phyloP scores from a whole-genome alignment of 2,329 filamentous ascomycete species.

The Cercospora brassicicola region DNA sequence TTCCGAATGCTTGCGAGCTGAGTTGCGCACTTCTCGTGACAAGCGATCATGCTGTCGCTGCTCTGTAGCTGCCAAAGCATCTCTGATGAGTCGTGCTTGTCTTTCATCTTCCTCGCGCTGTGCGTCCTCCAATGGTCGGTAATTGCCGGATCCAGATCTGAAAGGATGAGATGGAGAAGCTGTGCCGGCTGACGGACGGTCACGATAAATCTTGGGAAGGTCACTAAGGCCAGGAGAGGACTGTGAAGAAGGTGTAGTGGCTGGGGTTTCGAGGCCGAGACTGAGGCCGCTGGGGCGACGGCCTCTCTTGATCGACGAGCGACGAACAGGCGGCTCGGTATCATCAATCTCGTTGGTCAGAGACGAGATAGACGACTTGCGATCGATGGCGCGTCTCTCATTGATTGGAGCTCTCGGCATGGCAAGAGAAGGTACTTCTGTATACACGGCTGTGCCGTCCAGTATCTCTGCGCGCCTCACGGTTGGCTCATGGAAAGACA shows the following conservation, averaged over 20 bases:
- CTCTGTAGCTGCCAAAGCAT: slow-evolving; percentile 12
- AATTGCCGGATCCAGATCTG: slow-evolving; percentile 3
- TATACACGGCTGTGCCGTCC: slow-evolving; percentile 34
- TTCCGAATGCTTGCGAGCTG: slow-evolving; percentile 4
- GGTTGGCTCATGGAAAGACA: slow-evolving; percentile 13
- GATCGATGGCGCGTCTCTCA: slow-evolving; percentile 22
- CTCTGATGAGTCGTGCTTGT: slow-evolving; percentile 12
- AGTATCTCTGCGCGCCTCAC: slow-evolving; percentile 18
- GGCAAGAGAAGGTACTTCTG: slow-evolving; percentile 24
- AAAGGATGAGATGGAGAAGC: not conserved
- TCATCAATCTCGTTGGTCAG: slow-evolving; percentile 26
- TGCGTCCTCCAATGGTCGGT: slow-evolving; percentile 13
- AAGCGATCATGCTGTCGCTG: slow-evolving; percentile 5
- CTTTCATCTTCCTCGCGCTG: slow-evolving; percentile 14
- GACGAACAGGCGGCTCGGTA: slow-evolving; percentile 2
- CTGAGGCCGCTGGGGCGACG: slow-evolving; percentile 18
- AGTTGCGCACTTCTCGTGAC: slow-evolving; percentile 4
- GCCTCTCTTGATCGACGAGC: slow-evolving; percentile 1
- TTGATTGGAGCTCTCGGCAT: slow-evolving; percentile 25
- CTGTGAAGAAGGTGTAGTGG: slow-evolving; percentile 9
- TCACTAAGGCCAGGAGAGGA: slow-evolving; percentile 29
- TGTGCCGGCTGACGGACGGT: slow-evolving; percentile 22
- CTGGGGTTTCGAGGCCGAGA: slow-evolving; percentile 7
- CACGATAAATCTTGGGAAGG: slow-evolving; percentile 16
- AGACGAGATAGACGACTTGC: slow-evolving; percentile 9